phyloP scores from a whole-genome alignment of 208 protist species.

The Trypanosoma caninum region DNA sequence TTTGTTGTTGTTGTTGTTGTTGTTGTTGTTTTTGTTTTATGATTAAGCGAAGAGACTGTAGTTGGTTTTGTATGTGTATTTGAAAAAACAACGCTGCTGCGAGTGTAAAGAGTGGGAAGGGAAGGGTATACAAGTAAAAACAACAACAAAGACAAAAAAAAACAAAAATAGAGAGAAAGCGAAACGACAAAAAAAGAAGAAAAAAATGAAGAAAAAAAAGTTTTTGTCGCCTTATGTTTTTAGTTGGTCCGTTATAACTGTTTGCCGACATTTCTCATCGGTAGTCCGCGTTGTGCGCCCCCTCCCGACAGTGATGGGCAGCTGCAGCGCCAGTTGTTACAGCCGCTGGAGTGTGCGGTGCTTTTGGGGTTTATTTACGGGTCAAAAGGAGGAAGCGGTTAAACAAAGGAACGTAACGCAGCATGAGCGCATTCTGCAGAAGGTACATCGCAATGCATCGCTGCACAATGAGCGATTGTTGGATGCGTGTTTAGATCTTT shows the following conservation, averaged over 20 bases:
- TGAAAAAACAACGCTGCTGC: not conserved
- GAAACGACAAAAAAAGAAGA: not conserved
- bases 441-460: slow-evolving; percentile 40
- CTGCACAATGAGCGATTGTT: slow-evolving; percentile 67
- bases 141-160: not conserved
- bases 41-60: not conserved
- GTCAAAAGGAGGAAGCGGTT: not conserved
- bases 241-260: not conserved
- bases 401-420: slow-evolving; percentile 17
- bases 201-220: not conserved
- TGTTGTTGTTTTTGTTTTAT: not conserved
- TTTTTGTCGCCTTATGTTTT: not conserved
- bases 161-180: not conserved
- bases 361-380: slow-evolving; percentile 55
- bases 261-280: not conserved
- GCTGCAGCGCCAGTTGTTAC: not conserved
- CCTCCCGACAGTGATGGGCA: not conserved
- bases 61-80: not conserved
- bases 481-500: slow-evolving; percentile 63
- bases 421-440: slow-evolving; percentile 37
- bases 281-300: not conserved
- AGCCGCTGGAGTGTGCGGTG: slow-evolving; percentile 9
- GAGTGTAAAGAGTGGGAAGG: not conserved
- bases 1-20: not conserved
- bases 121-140: not conserved